Evolutionary conservation across 2,329 filamentous ascomycete species (phyloP), one percentile per base, ranked within the genome.

Genomic region (Geosmithia flava): DNA sequence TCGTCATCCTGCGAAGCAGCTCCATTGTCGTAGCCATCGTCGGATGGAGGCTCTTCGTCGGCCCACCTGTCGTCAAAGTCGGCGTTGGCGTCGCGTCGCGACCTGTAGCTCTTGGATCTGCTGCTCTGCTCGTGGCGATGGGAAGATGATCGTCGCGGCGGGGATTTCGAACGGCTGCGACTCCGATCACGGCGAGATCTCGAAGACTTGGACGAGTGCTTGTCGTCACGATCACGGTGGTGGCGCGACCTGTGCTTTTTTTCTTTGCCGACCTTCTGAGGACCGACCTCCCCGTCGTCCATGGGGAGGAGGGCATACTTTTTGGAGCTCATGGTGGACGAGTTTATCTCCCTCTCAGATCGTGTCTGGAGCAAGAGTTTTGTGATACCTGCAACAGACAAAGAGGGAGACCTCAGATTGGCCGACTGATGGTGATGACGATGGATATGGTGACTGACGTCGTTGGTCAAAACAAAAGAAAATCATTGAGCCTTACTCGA

Each of bases 61-160:
- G 81, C 87, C 87, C 88, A 94, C 48, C 85, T 72, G 58, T 89
- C 84, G 45, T 89, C 84, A 53, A 84, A 83, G 53, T 85, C 78
- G 33, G 50, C 59, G 53, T 63, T 59, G 54, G 62, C 52, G 53
- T 66, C 62, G 60, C 64, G 62, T 59, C 58, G 68, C 6, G 33
- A 37, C 48, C 66, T 67, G 49, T 71, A 69, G 23, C 67, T 62
- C 51, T 68, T 73, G 2, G 67, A 60, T 16, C 62, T 65, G 27
- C 59, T 60, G 29, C 48, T 33, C 17, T 10, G 23, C 23, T 49
- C 53, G 8, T 56, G 54, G 33, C 33, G 33, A 37, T 11, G 33
- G 33, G 33, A 37, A 37, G 59, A 60, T 17, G 56, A 54, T 3
- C 44, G 44, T 39, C 50, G 50, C 2, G 45, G 50, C 16, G 62